These are phyloP conservation scores for Suillus decipiens DNA, from an alignment of 768 basidiomycete species.

Conservation along the genomic window DNA sequence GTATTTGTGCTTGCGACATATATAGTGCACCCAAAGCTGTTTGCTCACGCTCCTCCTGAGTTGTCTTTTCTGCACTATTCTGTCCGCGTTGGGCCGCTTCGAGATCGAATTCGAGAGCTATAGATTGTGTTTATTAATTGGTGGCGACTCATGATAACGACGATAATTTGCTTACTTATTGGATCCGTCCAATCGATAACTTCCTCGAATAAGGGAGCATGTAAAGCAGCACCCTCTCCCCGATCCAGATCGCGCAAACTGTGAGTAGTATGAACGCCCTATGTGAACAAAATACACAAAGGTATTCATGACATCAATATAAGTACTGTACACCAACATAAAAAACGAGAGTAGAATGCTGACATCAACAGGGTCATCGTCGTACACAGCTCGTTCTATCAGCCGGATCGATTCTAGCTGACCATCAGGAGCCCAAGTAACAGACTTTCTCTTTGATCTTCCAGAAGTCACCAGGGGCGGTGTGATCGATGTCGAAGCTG, in stretches of 20 bases:
- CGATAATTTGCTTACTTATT: conserved; percentile 55
- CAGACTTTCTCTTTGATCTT: conserved; percentile 71
- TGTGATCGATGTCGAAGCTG: conserved; percentile 29
- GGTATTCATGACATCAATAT: conserved; percentile 49
- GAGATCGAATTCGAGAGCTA: conserved; percentile 63
- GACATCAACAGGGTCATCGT: conserved; percentile 87
- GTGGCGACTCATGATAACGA: conserved; percentile 25
- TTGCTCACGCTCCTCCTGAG: conserved; percentile 79
- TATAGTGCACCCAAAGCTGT: conserved; percentile 76
- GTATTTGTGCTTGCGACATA: conserved; percentile 68
- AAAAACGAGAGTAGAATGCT: conserved; percentile 51
- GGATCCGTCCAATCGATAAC: conserved; percentile 86
- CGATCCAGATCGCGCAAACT: conserved; percentile 85
- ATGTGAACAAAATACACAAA: conserved; percentile 39
- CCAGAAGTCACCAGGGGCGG: conserved; percentile 42
- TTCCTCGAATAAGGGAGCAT: conserved; percentile 83
- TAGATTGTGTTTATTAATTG: conserved; percentile 39
- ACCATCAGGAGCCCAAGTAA: conserved; percentile 76
- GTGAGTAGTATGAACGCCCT: conserved; percentile 73
- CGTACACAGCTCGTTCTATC: conserved; percentile 87
- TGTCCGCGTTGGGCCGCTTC: conserved; percentile 59
- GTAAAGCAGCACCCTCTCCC: conserved; percentile 83
- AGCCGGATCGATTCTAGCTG: conserved; percentile 73
- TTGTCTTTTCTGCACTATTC: conserved; percentile 64
- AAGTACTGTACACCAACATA: conserved; percentile 39